A percentile compares a stretch with the other conserved stretches of the same genome.
These are phyloP conservation scores for Saturnispora bothae DNA, from an alignment of 805 yeast genomes.

Conservation along the genomic window DNA sequence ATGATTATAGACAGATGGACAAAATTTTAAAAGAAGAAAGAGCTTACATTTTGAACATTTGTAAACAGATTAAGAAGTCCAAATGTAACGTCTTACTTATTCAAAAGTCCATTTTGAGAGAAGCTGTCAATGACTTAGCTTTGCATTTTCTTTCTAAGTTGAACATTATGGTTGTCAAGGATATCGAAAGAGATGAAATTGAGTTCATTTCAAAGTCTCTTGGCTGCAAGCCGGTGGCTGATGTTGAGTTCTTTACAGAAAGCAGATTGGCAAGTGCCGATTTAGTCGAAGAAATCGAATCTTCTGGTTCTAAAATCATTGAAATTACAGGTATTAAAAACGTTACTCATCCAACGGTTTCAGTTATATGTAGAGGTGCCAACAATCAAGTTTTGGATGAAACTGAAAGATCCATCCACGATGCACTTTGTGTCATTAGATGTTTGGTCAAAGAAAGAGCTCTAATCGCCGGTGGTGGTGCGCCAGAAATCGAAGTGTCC, in stretches of 20 bases:
- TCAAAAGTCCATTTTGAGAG: constrained; percentile 88
- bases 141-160: constrained; percentile 89
- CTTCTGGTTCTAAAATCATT: constrained; percentile 83
- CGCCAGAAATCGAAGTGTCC: constrained; percentile 89
- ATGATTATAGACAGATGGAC: constrained; percentile 98
- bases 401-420: constrained; percentile 94
- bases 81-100: constrained; percentile 87
- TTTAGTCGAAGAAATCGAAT: constrained; percentile 80
- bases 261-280: constrained; percentile 90
- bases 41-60: constrained; percentile 85
- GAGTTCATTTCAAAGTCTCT: constrained; percentile 78
- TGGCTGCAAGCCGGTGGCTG: constrained; percentile 95
- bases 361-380: constrained; percentile 92
- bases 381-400: constrained; percentile 85
- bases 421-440: constrained; percentile 88
- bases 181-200: constrained; percentile 91
- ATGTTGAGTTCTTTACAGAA: constrained; percentile 85
- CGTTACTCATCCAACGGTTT: constrained; percentile 56
- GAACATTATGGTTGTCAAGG: constrained; percentile 89
- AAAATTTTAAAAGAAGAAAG: constrained; percentile 96
- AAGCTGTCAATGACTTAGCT: constrained; percentile 90
- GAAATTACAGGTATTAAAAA: constrained; percentile 74
- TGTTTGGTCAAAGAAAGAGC: constrained; percentile 84
- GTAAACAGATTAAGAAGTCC: constrained; percentile 93
- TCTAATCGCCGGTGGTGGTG: constrained; percentile 97